Percentiles rank a stretch among this genome's conserved stretches.
These are phyloP conservation scores for Priceomyces medius DNA, from an alignment of 805 yeast species.

Conservation along the genomic window DNA sequence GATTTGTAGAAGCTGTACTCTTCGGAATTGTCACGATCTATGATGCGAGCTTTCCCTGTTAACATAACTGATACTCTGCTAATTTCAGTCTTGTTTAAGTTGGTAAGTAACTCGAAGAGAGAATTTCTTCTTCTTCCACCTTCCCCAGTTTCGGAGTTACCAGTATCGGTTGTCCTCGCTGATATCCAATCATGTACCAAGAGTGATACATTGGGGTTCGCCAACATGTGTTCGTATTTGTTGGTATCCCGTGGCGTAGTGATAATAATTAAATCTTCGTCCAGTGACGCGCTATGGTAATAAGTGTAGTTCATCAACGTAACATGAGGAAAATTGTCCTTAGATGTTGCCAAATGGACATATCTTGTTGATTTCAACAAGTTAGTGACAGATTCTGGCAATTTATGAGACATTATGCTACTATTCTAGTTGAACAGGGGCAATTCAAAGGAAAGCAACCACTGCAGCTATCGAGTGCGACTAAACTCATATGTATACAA, in stretches of 20 bases:
- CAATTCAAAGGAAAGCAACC: too few relatives aligned
- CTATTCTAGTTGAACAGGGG: too few relatives aligned
- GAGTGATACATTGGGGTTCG: slow-evolving; percentile 77
- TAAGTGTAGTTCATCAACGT: slow-evolving; percentile 89
- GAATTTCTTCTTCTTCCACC: slow-evolving; percentile 22
- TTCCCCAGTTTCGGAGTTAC: slow-evolving; percentile 9
- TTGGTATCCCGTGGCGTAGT: slow-evolving; percentile 72
- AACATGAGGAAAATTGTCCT: slow-evolving; percentile 76
- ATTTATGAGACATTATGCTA: slow-evolving; percentile 10
- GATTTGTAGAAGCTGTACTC: slow-evolving; percentile 62
- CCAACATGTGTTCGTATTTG: slow-evolving; percentile 66
- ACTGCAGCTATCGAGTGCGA: not conserved
- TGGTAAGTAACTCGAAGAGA: slow-evolving; percentile 58
- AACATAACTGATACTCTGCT: slow-evolving; percentile 81
- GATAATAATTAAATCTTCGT: slow-evolving; percentile 57
- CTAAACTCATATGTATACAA: not conserved
- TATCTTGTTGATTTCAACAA: slow-evolving; percentile 62
- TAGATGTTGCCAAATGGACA: slow-evolving; percentile 83
- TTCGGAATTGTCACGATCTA: slow-evolving; percentile 35
- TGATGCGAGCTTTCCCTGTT: slow-evolving; percentile 64
- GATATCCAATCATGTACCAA: slow-evolving; percentile 91
- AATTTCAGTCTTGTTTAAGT: slow-evolving; percentile 75
- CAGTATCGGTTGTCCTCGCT: slow-evolving; percentile 39
- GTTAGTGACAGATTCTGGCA: slow-evolving; percentile 37
- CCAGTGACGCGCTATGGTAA: slow-evolving; percentile 31